Conservation (phyloP, 495 filamentous ascomycete genomes). For the Tuber borchii region DNA sequence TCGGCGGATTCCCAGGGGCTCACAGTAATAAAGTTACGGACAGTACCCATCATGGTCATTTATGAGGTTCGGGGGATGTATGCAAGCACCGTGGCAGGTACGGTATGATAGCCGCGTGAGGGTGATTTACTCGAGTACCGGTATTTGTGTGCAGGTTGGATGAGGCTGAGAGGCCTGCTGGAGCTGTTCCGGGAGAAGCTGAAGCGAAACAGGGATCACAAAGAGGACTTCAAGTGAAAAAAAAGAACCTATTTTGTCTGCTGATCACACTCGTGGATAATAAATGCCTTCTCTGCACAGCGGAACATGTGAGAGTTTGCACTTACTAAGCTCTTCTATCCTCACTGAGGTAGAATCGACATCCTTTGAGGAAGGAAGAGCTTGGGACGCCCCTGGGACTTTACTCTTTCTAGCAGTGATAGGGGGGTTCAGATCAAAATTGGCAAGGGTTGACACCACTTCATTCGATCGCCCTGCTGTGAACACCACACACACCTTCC, state of each 20-base stretch:
- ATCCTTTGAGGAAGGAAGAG: neutral
- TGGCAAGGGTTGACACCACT: slow-evolving; percentile 4
- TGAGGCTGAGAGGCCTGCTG: neutral
- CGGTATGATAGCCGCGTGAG: neutral
- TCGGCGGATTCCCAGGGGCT: neutral
- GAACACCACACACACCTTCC: neutral
- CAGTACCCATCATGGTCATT: slow-evolving; percentile 30
- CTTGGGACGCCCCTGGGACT: neutral
- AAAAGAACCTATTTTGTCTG: neutral
- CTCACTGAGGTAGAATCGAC: neutral
- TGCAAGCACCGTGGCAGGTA: neutral
- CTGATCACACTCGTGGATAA: neutral
- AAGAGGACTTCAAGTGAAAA: neutral
- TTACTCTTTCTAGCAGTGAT: slow-evolving; percentile 23
- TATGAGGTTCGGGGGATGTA: neutral
- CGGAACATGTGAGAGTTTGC: neutral
- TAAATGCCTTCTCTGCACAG: neutral
- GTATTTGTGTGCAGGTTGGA: neutral
- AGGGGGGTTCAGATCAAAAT: slow-evolving; percentile 18
- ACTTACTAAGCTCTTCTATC: neutral
- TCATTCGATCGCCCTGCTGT: neutral
- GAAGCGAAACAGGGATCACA: neutral
- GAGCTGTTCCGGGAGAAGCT: neutral
- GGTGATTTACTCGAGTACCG: neutral
- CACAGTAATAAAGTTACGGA: slow-evolving; percentile 36